phyloP scores from a whole-genome alignment of 257 asterid genomes.

The Sherardia arvensis region DNA sequence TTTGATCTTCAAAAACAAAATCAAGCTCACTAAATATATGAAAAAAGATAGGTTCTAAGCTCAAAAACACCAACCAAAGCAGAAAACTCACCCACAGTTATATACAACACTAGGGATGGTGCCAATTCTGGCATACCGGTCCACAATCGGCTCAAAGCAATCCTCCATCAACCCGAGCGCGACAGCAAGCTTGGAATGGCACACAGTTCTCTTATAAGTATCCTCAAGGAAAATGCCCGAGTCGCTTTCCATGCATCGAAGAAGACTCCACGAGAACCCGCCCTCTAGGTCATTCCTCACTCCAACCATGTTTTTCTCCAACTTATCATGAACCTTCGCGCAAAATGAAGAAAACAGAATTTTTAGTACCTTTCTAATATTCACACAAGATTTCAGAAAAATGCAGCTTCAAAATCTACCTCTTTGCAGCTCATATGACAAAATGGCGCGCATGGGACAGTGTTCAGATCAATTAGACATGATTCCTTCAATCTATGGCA shows the following conservation, averaged over 20 bases:
- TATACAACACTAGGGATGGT: slow-evolving; percentile 39
- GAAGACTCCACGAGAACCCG: slow-evolving; percentile 44
- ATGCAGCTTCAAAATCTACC: slow-evolving; percentile 18
- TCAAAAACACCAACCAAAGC: neutral
- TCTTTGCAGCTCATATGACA: slow-evolving; percentile 35
- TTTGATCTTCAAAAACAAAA: slow-evolving; percentile 30
- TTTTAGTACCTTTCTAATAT: neutral
- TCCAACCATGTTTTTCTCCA: slow-evolving; percentile 28
- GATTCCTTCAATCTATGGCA: slow-evolving; percentile 28
- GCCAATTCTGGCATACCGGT: slow-evolving; percentile 32
- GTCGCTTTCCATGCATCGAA: slow-evolving; percentile 27
- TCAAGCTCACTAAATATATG: neutral
- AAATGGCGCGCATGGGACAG: slow-evolving; percentile 27
- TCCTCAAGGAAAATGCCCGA: slow-evolving; percentile 19
- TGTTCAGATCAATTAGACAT: slow-evolving; percentile 28
- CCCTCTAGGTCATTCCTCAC: slow-evolving; percentile 23
- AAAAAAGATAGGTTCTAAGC: too few relatives aligned
- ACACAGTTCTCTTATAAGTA: slow-evolving; percentile 25
- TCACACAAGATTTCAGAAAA: neutral
- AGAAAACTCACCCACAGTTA: slow-evolving; percentile 37
- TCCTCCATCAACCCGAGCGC: slow-evolving; percentile 46
- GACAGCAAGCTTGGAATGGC: slow-evolving; percentile 50
- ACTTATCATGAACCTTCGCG: slow-evolving; percentile 23
- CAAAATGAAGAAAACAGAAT: neutral
- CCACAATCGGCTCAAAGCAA: slow-evolving; percentile 40